Evolutionary conservation across 176 grass and related monocot species (phyloP), one percentile per base, ranked within the genome.

Genomic region (Hyparrhenia diplandra): DNA sequence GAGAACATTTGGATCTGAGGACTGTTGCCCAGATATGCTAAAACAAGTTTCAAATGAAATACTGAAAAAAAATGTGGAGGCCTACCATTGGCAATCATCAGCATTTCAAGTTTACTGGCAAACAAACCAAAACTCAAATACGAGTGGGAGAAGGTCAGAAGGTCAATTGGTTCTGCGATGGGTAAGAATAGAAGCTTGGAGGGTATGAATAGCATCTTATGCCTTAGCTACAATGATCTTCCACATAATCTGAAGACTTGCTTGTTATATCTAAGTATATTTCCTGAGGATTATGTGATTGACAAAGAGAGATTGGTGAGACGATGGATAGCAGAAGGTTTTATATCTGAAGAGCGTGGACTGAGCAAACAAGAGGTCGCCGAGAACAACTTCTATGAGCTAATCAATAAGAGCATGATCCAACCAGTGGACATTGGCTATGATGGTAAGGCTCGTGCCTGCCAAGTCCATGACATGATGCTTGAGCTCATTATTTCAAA

Each of bases 381-480:
- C 0, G 67, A 70, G 39, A 81, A 13, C 17, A 20, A 60, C 18
- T 81, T 81, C 36, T 61, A 81, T 5, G 67, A 81, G 36, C 79
- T 71, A 25, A 45, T 81, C 36, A 71, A 81, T 3, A 71, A 42
- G 45, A 81, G 7, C 32, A 43, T 71, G 34, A 3, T 81, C 14
- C 79, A 81, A 31, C 79, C 66, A 32, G 49, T 81, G 52, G 25
- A 2, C 7, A 9, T 81, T 31, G 0, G 17, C 1, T 71, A 61
- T 31, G 52, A 71, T 45, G 67, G 67, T 2, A 30, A 5, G 10
- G 67, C 52, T 0, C 1, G 1, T 2, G 66, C 65, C 0, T 81
- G 51, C 45, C 79, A 27, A 29, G 79, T 81, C 12, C 67, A 81
- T 42, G 67, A 81, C 35, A 71, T 71, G n/a, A 71, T 81, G 34